Base-by-base conservation (phyloP, 306 rosid genomes). In the Adenanthera pavonina region DNA sequence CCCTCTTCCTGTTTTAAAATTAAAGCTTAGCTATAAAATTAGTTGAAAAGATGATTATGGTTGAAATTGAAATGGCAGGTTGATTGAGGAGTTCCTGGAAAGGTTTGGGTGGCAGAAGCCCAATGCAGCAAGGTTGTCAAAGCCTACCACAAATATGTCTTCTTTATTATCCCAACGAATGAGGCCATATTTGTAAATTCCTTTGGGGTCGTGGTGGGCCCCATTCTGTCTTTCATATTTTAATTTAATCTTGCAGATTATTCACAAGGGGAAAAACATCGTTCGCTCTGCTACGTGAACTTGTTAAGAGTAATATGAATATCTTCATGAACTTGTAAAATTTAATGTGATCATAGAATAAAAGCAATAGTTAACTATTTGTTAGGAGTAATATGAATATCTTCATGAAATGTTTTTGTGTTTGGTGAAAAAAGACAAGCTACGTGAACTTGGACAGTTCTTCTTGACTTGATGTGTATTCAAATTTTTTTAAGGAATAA, bases 1-100 rank as follows among this genome's bases (percentile, higher is more conserved):
- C 30, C 30, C 30, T n/a, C 5, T 25, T 36, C 13, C 36, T 8
- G n/a, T n/a, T n/a, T 72, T 49, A 41, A 36, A 44, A 66, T 66
- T 13, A 6, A 62, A 43, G 11, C 9, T 14, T 13, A 14, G 34
- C 6, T 7, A 44, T 8, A 7, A 36, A 66, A 14, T 36, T 11
- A n/a, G 6, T 66, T 54, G n/a, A 40, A 57, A 59, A 20, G 65
- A 59, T 59, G 20, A 7, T 6, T 83, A 75, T 65, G 43, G 56
- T 68, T 52, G 80, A 40, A 82, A 56, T 78, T 67, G 11, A 82
- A 80, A 72, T 61, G 72, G 77, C 77, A 92, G 99, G 92, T 74
- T 95, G 86, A 95, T 95, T 33, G 98, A 95, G 88, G 98, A 90
- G 86, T 95, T 93, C 80, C 80, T 95, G 51, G 91, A 90, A 76